Base-by-base conservation (phyloP, 805 yeast genomes). In the Sungouiozyma ichnusensis region DNA sequence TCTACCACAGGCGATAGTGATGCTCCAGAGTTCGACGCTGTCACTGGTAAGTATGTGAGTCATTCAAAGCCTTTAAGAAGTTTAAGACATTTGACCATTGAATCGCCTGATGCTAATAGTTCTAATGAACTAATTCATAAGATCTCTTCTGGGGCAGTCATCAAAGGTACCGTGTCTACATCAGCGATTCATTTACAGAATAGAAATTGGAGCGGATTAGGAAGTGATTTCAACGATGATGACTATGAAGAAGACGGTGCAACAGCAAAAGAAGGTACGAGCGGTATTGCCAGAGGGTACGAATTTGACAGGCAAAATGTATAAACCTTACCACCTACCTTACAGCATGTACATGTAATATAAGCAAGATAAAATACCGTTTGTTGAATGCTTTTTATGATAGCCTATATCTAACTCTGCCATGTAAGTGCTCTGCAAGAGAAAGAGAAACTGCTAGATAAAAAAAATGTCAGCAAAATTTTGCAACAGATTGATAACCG, bases 231-330 rank as follows among this genome's bases (percentile, higher is more conserved):
- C 62, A 66, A 63, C 1, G 68, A 62, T 5, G 75, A 67, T n/a
- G 63, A 53, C 24, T 54, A 45, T 24, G 70, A 66, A 40, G 68
- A 66, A 37, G 76, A 72, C n/a, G 96, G 94, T 33, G 94, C 97
- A 0, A 60, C 69, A 0, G 72, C 86, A 0, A 95, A 87, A 55
- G 79, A 81, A 48, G 98, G 98, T 1, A 69, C 81, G 37, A 69
- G 74, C 2, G 98, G 98, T 33, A 76, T 90, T 43, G 98, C 98
- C 2, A 71, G 97, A 50, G 94, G 92, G 2, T 92, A 90, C 53
- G 73, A 68, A 36, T 65, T 58, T 40, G 75, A 71, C 49, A 45
- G 45, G 17, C 27, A 33, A 11, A 55, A 46, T 35, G 51, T 50
- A n/a, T n/a, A n/a, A 3, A 37, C 11, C 15, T 15, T 20, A 9